Percentiles rank a stretch among this genome's conserved stretches.
Conservation (phyloP, 2,329 filamentous ascomycete genomes). For the Fusarium sp. region DNA sequence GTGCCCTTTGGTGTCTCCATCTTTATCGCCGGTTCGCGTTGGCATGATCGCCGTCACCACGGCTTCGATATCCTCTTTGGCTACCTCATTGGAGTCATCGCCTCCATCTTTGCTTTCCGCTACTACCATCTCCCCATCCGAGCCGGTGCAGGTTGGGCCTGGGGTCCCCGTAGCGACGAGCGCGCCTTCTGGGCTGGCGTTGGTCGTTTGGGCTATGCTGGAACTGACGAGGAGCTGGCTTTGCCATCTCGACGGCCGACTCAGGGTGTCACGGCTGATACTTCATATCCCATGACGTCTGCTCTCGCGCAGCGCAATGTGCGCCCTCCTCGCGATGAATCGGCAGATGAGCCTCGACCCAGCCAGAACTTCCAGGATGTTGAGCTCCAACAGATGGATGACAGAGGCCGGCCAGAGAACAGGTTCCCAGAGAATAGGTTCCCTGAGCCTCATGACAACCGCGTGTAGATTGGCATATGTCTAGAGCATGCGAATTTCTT, state of each 20-base stretch:
- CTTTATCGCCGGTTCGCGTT: slow-evolving; percentile 87
- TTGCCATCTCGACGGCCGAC: slow-evolving; percentile 23
- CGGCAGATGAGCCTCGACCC: slow-evolving; percentile 11
- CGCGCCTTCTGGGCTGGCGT: slow-evolving; percentile 85
- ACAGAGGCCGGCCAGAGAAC: slow-evolving; percentile 24
- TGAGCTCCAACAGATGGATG: slow-evolving; percentile 44
- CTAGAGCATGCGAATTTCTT: neutral
- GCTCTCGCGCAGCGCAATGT: slow-evolving; percentile 36
- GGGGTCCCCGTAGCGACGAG: slow-evolving; percentile 80
- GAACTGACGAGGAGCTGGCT: slow-evolving; percentile 49
- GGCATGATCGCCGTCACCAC: slow-evolving; percentile 89
- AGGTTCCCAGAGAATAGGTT: slow-evolving; percentile 29
- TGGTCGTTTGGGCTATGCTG: slow-evolving; percentile 69
- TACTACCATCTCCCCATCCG: slow-evolving; percentile 86
- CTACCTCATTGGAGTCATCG: slow-evolving; percentile 79
- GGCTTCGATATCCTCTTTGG: slow-evolving; percentile 94
- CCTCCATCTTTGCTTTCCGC: slow-evolving; percentile 80
- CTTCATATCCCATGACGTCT: slow-evolving; percentile 42
- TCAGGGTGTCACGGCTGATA: slow-evolving; percentile 44
- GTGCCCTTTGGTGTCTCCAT: slow-evolving; percentile 80
- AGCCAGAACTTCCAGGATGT: slow-evolving; percentile 48
- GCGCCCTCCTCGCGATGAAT: slow-evolving; percentile 23
- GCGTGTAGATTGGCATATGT: slow-evolving; percentile 14
- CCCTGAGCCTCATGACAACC: slow-evolving; percentile 7
- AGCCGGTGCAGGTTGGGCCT: slow-evolving; percentile 86